Base-by-base conservation (phyloP, 768 basidiomycete species). In the Suillus hirtellus region DNA sequence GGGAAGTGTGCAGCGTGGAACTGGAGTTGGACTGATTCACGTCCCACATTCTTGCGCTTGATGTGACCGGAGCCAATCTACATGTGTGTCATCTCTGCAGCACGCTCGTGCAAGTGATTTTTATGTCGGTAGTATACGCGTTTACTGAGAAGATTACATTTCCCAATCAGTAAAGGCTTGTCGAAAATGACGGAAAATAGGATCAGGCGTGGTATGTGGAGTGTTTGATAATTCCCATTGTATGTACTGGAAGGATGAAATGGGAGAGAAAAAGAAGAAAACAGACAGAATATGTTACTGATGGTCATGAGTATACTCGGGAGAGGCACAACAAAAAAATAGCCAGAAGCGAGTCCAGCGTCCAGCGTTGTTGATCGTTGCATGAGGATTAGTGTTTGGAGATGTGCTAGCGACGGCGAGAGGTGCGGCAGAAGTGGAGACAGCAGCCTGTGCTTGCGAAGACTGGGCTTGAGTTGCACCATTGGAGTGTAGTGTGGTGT, bases 1-100 rank as follows among this genome's bases (percentile, higher is more conserved):
- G 85, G 92, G 92, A 66, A 93, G 91, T 71, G 91, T 94, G 34
- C 90, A 93, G 69, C 86, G 91, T 24, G 92, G 92, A 60, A 92
- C 90, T 93, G 69, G 92, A 94, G 73, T 84, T 92, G 72, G 89
- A 92, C 71, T 91, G 71, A 74, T 47, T 52, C 47, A n/a, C n/a
- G n/a, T 24, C 19, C 6, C 12, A 14, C 42, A n/a, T n/a, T 24
- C 37, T 21, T 17, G 17, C 27, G 8, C 54, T 21, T 56, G 2
- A 19, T 56, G 55, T 40, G 38, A 40, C 21, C 38, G 10, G 50
- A 31, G 17, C 10, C 50, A 34, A 34, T 52, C 50, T 31, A 52
- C 50, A 52, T 34, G 9, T 52, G 50, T 52, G n/a, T n/a, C 31
- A 52, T 34, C 6, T 34, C 8, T 34, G 9, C 31, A 52, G 50